These are phyloP conservation scores for Solidago caesia DNA, from an alignment of 129 eudicot species.

Conservation along the genomic window DNA sequence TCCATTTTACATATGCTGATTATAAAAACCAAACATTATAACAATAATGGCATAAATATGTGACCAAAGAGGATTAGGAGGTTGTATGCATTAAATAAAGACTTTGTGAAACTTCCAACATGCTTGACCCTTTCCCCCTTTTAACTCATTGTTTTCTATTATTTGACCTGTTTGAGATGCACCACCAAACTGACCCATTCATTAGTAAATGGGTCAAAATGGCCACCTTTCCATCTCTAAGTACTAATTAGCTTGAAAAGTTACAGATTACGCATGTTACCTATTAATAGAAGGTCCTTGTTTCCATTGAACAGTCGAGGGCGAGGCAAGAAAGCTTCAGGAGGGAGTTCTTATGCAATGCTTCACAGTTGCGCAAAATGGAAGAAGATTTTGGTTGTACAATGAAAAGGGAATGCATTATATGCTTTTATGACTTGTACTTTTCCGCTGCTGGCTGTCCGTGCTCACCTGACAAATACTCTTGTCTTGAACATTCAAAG, in stretches of 20 bases:
- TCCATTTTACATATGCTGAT: too few species aligned
- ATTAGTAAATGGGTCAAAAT: background rate
- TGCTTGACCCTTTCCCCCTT: background rate
- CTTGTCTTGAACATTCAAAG: constrained; percentile 76
- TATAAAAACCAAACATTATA: too few species aligned
- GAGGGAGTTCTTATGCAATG: constrained; percentile 52
- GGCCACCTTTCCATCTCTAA: background rate
- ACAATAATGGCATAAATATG: too few species aligned
- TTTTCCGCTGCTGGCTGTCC: constrained; percentile 68
- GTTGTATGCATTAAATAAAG: background rate
- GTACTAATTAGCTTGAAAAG: background rate
- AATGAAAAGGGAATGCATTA: constrained; percentile 55
- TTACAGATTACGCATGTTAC: background rate
- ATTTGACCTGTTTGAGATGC: background rate
- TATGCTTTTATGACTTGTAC: constrained; percentile 63
- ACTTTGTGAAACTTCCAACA: background rate
- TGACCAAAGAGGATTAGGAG: too few species aligned
- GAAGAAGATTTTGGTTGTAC: constrained; percentile 46
- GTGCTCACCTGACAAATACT: constrained; percentile 58
- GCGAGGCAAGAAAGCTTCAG: constrained; percentile 39
- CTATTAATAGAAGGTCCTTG: background rate
- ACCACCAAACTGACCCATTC: background rate
- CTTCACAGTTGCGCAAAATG: constrained; percentile 39
- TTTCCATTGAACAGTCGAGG: constrained; percentile 38
- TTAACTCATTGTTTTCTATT: background rate